phyloP scores from a whole-genome alignment of 2,329 filamentous ascomycete species.

The Phyllosticta ampelicida region DNA sequence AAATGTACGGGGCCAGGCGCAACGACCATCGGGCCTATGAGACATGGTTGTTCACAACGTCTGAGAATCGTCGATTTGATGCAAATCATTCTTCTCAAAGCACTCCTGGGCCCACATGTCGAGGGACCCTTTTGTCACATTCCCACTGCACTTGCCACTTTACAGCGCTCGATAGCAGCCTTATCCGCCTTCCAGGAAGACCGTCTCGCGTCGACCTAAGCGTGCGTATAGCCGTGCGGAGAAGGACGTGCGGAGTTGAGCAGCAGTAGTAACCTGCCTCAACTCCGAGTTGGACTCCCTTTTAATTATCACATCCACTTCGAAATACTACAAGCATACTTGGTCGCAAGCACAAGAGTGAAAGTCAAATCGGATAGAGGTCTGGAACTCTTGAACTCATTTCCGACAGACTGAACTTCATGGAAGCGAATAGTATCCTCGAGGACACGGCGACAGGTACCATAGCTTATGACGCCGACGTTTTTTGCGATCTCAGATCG shows the following conservation, averaged over 20 bases:
- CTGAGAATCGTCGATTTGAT: not conserved
- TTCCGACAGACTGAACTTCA: too few species aligned
- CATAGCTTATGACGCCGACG: too few species aligned
- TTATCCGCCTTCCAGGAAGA: not conserved
- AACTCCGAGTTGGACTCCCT: not conserved
- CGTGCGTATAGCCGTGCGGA: not conserved
- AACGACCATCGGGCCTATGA: not conserved
- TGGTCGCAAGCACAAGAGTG: too few species aligned
- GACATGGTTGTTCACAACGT: not conserved
- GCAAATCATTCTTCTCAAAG: not conserved
- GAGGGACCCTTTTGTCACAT: not conserved
- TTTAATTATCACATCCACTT: not conserved
- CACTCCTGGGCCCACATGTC: not conserved
- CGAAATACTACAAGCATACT: not conserved
- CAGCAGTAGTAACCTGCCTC: not conserved
- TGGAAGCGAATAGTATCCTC: too few species aligned
- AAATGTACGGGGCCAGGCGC: not conserved
- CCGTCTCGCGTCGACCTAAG: not conserved
- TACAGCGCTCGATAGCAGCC: not conserved
- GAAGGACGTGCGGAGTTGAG: not conserved
- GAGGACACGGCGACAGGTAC: too few species aligned
- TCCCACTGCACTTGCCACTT: not conserved
- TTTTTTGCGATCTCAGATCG: too few species aligned
- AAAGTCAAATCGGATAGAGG: too few species aligned
- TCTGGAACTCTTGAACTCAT: too few species aligned